Percentiles rank a stretch among this genome's conserved stretches.
phyloP scores from a whole-genome alignment of 345 rosid species.

The Sapria himalayana region DNA sequence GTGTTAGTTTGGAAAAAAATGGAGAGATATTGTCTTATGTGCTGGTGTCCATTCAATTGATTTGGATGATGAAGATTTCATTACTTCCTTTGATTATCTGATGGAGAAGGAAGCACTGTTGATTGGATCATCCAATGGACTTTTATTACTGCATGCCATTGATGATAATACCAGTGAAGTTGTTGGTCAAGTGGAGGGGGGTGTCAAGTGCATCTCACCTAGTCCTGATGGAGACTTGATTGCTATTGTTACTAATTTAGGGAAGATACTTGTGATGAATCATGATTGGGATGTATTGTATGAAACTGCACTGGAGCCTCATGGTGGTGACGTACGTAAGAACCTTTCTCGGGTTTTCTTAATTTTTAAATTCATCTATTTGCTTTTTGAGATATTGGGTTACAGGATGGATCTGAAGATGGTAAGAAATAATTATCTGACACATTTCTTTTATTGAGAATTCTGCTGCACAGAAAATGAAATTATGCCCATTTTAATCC shows the following conservation, averaged over 20 bases:
- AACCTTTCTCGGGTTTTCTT: constrained; percentile 23
- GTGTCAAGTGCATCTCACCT: constrained; percentile 54
- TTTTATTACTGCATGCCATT: constrained; percentile 34
- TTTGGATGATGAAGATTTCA: constrained; percentile 42
- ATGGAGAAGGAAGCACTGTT: constrained; percentile 85
- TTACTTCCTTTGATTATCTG: constrained; percentile 64
- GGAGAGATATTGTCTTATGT: constrained; percentile 14
- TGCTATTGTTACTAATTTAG: constrained; percentile 40
- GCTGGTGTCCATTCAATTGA: constrained; percentile 29
- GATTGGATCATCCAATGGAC: constrained; percentile 56
- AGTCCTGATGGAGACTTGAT: constrained; percentile 85
- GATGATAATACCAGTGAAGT: constrained; percentile 41
- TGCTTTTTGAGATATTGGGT: background rate
- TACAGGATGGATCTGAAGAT: no score
- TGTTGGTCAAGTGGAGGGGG: constrained; percentile 79
- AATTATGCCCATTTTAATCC: no score
- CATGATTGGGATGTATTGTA: constrained; percentile 91
- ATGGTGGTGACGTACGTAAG: constrained; percentile 66
- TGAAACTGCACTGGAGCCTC: constrained; percentile 40
- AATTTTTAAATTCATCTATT: background rate
- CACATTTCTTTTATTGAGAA: no score
- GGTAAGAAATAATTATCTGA: no score
- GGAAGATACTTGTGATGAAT: constrained; percentile 82
- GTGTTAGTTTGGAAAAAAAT: constrained; percentile 28
- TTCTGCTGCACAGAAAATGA: no score